phyloP scores from a whole-genome alignment of 768 basidiomycete species.

The Punctularia strigosozonata region DNA sequence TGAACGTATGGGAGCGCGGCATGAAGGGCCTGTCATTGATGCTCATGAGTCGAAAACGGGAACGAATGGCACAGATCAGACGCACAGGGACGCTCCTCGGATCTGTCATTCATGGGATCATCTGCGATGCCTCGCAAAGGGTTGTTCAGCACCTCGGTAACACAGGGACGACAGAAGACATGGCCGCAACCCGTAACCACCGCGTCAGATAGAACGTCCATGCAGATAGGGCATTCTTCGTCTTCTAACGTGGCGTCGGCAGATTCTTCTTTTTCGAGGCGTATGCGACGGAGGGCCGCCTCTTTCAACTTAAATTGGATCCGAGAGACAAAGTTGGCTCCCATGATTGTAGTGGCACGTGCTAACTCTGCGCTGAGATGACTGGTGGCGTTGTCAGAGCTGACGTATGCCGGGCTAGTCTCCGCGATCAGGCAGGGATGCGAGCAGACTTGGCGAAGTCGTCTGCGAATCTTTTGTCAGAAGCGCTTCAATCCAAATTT shows the following conservation, averaged over 20 bases:
- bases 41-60: not conserved
- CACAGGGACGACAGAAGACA: constrained; percentile 50
- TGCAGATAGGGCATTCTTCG: constrained; percentile 57
- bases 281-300: constrained; percentile 28
- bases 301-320: constrained; percentile 37
- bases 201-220: constrained; percentile 40
- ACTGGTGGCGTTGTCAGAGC: constrained; percentile 23
- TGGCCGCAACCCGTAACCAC: constrained; percentile 51
- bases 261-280: constrained; percentile 48
- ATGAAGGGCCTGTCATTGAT: constrained; percentile 43
- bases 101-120: constrained; percentile 24
- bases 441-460: constrained; percentile 57
- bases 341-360: constrained; percentile 31
- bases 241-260: constrained; percentile 32
- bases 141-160: constrained; percentile 35
- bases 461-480: no score
- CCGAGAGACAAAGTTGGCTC: constrained; percentile 34
- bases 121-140: constrained; percentile 23
- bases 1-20: constrained; percentile 36
- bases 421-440: constrained; percentile 60
- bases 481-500: no score
- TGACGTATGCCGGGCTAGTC: constrained; percentile 33
- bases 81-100: constrained; percentile 41
- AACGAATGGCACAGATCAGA: constrained; percentile 1
- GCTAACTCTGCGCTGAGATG: constrained; percentile 24